phyloP scores from a whole-genome alignment of 225 moss, liverwort and hornwort species.

The Bryum argenteum region DNA sequence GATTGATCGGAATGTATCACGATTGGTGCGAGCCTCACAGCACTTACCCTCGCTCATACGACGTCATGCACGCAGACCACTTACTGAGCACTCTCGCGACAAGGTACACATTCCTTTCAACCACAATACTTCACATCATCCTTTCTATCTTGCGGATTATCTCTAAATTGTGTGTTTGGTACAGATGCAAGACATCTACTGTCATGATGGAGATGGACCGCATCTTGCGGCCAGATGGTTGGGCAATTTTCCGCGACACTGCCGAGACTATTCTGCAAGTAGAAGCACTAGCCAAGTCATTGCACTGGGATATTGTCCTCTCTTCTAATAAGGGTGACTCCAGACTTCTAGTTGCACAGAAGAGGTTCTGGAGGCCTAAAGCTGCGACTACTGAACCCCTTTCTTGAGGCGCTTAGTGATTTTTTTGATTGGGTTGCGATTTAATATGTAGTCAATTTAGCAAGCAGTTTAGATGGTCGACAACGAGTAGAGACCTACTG shows the following conservation, averaged over 20 bases:
- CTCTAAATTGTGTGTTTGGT: neutral
- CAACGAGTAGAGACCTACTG: neutral
- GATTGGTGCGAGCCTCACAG: constrained; percentile 92
- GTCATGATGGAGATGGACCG: constrained; percentile 75
- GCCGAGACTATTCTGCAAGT: constrained; percentile 43
- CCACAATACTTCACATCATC: too few relatives aligned
- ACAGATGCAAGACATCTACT: constrained; percentile 57
- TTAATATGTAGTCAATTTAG: constrained; percentile 5
- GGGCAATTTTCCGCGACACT: constrained; percentile 71
- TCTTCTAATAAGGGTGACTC: constrained; percentile 41
- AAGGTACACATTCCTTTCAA: constrained; percentile 31
- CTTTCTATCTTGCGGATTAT: neutral
- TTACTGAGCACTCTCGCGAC: constrained; percentile 58
- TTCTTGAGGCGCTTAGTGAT: neutral
- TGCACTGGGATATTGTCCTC: constrained; percentile 58
- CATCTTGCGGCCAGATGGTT: constrained; percentile 70
- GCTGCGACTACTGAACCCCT: constrained; percentile 3
- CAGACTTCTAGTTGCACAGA: constrained; percentile 60
- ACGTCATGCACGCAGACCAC: constrained; percentile 69
- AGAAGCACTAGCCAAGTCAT: constrained; percentile 51
- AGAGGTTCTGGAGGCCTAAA: constrained; percentile 64
- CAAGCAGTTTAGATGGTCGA: constrained; percentile 5
- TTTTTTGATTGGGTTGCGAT: constrained; percentile 12
- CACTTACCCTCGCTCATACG: constrained; percentile 85
- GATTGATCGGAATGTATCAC: constrained; percentile 81